phyloP scores from a whole-genome alignment of 2,329 filamentous ascomycete genomes.

The Fusarium chlamydosporum region DNA sequence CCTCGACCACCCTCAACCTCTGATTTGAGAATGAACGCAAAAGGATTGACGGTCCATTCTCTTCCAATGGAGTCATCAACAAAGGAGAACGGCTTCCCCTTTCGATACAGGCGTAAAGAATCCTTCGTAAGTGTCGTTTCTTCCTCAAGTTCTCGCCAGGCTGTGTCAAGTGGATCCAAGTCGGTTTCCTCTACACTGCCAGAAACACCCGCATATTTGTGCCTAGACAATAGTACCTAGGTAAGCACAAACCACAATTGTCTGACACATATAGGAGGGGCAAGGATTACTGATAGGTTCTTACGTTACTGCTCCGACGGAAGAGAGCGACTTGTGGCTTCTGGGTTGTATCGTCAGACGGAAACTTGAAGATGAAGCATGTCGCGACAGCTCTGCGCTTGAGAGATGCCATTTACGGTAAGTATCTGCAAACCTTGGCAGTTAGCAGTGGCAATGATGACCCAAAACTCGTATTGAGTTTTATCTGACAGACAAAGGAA shows the following conservation, averaged over 20 bases:
- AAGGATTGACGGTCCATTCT: slow-evolving; percentile 74
- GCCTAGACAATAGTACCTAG: slow-evolving; percentile 52
- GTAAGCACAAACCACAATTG: slow-evolving; percentile 10
- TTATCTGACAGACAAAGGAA: not conserved
- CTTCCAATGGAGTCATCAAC: slow-evolving; percentile 66
- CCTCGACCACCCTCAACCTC: slow-evolving; percentile 50
- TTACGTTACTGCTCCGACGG: slow-evolving; percentile 70
- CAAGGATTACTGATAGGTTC: slow-evolving; percentile 68
- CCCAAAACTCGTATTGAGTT: not conserved
- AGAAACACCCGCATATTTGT: slow-evolving; percentile 73
- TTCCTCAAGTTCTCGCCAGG: slow-evolving; percentile 73
- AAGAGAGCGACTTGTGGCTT: slow-evolving; percentile 72
- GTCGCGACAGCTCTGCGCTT: slow-evolving; percentile 60
- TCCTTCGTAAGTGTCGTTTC: slow-evolving; percentile 69
- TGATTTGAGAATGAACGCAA: slow-evolving; percentile 67
- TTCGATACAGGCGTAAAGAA: slow-evolving; percentile 65
- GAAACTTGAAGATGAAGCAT: slow-evolving; percentile 66
- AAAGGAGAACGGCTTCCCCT: slow-evolving; percentile 72
- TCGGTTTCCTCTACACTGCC: slow-evolving; percentile 71
- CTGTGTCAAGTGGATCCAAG: slow-evolving; percentile 66
- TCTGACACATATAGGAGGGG: not conserved
- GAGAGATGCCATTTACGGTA: slow-evolving; percentile 43
- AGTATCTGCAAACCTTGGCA: slow-evolving; percentile 13
- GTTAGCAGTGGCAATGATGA: not conserved
- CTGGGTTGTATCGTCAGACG: slow-evolving; percentile 53